These are phyloP conservation scores for Vanilla planifolia DNA, from an alignment of 106 monocot species.

Conservation along the genomic window DNA sequence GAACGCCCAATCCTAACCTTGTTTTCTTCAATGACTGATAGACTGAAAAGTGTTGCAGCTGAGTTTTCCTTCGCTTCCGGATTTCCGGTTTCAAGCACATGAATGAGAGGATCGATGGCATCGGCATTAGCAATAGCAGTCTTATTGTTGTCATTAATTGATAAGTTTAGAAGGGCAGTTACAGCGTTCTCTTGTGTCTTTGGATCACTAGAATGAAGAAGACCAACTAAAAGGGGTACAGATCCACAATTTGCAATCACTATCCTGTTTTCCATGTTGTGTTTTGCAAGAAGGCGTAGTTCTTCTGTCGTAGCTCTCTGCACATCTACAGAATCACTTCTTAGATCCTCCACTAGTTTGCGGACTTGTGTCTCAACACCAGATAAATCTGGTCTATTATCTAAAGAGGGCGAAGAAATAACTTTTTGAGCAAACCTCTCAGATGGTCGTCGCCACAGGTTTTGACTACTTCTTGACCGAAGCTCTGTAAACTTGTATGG, in stretches of 20 bases:
- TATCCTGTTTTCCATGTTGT: slow-evolving; percentile 79
- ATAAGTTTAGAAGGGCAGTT: slow-evolving; percentile 79
- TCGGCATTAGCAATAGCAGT: slow-evolving; percentile 71
- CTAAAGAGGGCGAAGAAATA: slow-evolving; percentile 40
- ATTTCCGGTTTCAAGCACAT: slow-evolving; percentile 79
- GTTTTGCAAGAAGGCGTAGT: slow-evolving; percentile 61
- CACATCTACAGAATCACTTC: slow-evolving; percentile 48
- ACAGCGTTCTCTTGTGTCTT: slow-evolving; percentile 86
- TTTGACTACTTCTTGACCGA: slow-evolving; percentile 45
- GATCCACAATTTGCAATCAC: slow-evolving; percentile 77
- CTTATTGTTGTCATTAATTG: slow-evolving; percentile 95
- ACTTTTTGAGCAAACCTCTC: slow-evolving; percentile 51
- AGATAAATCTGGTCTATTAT: slow-evolving; percentile 48
- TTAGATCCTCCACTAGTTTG: slow-evolving; percentile 57
- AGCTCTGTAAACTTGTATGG: slow-evolving; percentile 23
- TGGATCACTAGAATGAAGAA: slow-evolving; percentile 58
- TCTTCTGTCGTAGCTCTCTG: slow-evolving; percentile 61
- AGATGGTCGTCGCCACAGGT: slow-evolving; percentile 44
- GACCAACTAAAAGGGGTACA: slow-evolving; percentile 50
- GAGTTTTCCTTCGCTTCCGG: slow-evolving; percentile 89
- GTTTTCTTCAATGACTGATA: slow-evolving; percentile 89
- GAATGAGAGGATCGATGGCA: slow-evolving; percentile 78
- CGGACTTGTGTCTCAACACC: slow-evolving; percentile 50
- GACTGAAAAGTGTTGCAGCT: slow-evolving; percentile 88
- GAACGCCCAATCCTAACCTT: slow-evolving; percentile 83